phyloP scores from a whole-genome alignment of 805 yeast genomes.

The Candida methanosorbosa region DNA sequence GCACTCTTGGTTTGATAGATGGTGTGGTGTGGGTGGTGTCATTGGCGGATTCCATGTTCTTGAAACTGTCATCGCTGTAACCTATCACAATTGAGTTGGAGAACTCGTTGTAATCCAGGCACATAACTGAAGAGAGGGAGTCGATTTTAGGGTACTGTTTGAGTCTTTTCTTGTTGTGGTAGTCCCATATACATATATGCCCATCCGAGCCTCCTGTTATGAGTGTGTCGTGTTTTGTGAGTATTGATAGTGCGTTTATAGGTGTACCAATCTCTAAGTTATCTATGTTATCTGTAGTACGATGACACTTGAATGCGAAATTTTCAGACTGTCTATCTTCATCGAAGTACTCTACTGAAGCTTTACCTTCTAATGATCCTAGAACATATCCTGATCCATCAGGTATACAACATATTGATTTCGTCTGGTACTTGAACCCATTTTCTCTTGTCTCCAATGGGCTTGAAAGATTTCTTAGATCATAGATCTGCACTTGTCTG shows the following conservation, averaged over 20 bases:
- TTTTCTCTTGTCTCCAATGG: slow-evolving; percentile 50
- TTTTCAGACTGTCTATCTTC: slow-evolving; percentile 28
- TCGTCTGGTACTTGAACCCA: slow-evolving; percentile 59
- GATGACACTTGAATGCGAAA: slow-evolving; percentile 80
- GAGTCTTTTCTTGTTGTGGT: slow-evolving; percentile 17
- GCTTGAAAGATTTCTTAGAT: slow-evolving; percentile 22
- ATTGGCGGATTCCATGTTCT: slow-evolving; percentile 16
- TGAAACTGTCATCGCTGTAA: slow-evolving; percentile 34
- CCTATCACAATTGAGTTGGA: slow-evolving; percentile 24
- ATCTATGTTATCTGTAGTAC: no score
- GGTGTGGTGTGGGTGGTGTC: slow-evolving; percentile 13
- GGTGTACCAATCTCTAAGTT: no score
- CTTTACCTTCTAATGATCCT: slow-evolving; percentile 76
- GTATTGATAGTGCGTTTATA: slow-evolving; percentile 40
- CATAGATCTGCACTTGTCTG: slow-evolving; percentile 47
- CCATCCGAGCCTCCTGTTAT: slow-evolving; percentile 27
- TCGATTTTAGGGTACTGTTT: slow-evolving; percentile 27
- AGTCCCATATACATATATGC: slow-evolving; percentile 24
- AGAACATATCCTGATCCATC: slow-evolving; percentile 52
- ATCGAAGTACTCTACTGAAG: slow-evolving; percentile 62
- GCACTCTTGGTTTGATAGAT: slow-evolving; percentile 8
- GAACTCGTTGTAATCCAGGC: background rate
- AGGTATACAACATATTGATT: slow-evolving; percentile 47
- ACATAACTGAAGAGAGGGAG: background rate
- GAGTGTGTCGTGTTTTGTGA: slow-evolving; percentile 32